Conservation (phyloP, 2,329 filamentous ascomycete genomes). For the Pseudogymnoascus sp. region DNA sequence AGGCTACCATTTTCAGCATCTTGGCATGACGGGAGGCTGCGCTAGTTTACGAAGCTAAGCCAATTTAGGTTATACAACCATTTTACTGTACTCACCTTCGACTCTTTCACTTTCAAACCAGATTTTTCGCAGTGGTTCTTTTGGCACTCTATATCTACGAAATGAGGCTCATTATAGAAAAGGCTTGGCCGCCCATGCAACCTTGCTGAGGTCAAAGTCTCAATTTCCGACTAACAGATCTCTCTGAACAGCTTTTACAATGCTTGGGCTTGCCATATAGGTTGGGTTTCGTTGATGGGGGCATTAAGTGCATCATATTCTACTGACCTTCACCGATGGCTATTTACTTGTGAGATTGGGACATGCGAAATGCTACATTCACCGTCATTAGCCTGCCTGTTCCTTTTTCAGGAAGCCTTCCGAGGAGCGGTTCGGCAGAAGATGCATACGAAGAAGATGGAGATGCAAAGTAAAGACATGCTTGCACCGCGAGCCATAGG, state of each 20-base stretch:
- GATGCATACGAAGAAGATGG: neutral
- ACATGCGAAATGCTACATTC: constrained; percentile 34
- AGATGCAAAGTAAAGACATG: neutral
- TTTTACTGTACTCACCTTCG: too few species aligned
- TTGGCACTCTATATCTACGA: constrained; percentile 56
- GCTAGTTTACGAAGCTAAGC: constrained; percentile 14
- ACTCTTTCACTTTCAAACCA: constrained; percentile 30
- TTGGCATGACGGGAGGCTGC: neutral
- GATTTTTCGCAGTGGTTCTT: constrained; percentile 82
- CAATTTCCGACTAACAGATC: constrained; percentile 94
- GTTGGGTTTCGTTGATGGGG: too few species aligned
- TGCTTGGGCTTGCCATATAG: too few species aligned
- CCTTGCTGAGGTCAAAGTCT: constrained; percentile 65
- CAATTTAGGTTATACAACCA: constrained; percentile 13
- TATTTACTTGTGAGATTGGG: constrained; percentile 84
- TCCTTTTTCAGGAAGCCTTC: neutral
- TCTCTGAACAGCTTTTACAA: too few species aligned
- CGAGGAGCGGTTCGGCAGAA: neutral
- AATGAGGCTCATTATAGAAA: constrained; percentile 68
- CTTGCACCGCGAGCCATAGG: neutral
- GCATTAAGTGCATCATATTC: constrained; percentile 80
- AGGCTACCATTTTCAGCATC: constrained; percentile 4
- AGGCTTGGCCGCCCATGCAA: constrained; percentile 82
- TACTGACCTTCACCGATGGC: constrained; percentile 78
- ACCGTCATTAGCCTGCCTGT: neutral